A percentile compares a stretch with the other conserved stretches of the same genome.
phyloP scores from a whole-genome alignment of 2,329 filamentous ascomycete species.

The Verticillium nubilum region DNA sequence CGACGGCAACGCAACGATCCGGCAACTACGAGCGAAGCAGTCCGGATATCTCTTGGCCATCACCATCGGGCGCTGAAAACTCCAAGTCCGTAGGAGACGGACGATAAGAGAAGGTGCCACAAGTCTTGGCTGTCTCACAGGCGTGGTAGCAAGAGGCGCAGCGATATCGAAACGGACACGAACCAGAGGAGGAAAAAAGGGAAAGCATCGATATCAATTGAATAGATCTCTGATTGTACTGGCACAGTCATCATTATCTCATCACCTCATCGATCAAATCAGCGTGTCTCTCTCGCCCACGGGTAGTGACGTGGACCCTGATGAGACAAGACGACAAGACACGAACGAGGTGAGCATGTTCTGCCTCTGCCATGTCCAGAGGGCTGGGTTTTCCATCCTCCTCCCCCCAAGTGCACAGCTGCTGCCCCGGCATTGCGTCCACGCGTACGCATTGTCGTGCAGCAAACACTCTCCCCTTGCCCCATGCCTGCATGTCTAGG shows the following conservation, averaged over 20 bases:
- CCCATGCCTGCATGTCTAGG: background rate
- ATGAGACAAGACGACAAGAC: background rate
- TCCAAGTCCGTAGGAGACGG: background rate
- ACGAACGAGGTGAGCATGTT: background rate
- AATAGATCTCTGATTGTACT: background rate
- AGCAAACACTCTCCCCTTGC: background rate
- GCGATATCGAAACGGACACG: background rate
- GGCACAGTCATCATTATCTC: background rate
- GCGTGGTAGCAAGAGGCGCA: background rate
- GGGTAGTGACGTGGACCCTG: background rate
- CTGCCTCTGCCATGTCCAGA: background rate
- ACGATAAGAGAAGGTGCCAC: background rate
- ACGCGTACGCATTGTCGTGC: background rate
- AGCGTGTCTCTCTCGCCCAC: background rate
- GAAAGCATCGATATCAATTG: background rate
- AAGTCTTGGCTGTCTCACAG: background rate
- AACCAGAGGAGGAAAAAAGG: no score
- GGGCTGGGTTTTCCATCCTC: background rate
- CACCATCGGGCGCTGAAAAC: background rate
- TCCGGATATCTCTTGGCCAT: background rate
- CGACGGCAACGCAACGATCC: background rate
- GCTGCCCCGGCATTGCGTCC: background rate
- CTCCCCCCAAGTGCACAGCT: no score
- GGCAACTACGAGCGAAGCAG: background rate
- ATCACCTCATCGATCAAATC: background rate